These are phyloP conservation scores for Protomyces macrosporus DNA, from an alignment of 1,139 yeast genomes.

Conservation along the genomic window DNA sequence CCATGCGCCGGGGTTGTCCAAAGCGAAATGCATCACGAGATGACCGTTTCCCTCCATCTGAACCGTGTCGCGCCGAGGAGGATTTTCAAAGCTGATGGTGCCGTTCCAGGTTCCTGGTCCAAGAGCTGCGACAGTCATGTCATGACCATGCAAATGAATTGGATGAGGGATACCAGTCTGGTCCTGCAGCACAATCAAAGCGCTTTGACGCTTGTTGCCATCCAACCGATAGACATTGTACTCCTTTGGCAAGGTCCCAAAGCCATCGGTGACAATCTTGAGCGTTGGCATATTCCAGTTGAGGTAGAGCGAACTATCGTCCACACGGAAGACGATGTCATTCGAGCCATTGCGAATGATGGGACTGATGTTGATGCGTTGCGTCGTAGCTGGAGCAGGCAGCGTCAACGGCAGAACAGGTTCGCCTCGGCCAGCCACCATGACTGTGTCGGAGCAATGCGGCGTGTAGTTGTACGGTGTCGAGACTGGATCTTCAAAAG, in stretches of 20 bases:
- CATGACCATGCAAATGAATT: constrained; percentile 58
- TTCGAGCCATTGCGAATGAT: not conserved
- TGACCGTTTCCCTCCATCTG: constrained; percentile 58
- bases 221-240: not conserved
- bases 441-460: not conserved
- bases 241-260: not conserved
- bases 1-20: constrained; percentile 81
- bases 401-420: not conserved
- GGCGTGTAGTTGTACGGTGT: not conserved
- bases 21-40: constrained; percentile 56
- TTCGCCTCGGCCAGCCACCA: not conserved
- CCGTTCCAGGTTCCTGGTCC: constrained; percentile 52
- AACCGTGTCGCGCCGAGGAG: constrained; percentile 62
- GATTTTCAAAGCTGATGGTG: constrained; percentile 52
- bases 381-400: not conserved
- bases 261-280: not conserved
- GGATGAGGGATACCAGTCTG: constrained; percentile 46
- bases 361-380: not conserved
- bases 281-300: not conserved
- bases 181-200: not conserved
- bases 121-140: constrained; percentile 50
- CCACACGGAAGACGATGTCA: not conserved
- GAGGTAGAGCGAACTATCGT: not conserved
- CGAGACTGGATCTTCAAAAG: not conserved
- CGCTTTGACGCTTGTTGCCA: not conserved